Base-by-base conservation (phyloP, 179 eudicot species). In the Vitellaria paradoxa region DNA sequence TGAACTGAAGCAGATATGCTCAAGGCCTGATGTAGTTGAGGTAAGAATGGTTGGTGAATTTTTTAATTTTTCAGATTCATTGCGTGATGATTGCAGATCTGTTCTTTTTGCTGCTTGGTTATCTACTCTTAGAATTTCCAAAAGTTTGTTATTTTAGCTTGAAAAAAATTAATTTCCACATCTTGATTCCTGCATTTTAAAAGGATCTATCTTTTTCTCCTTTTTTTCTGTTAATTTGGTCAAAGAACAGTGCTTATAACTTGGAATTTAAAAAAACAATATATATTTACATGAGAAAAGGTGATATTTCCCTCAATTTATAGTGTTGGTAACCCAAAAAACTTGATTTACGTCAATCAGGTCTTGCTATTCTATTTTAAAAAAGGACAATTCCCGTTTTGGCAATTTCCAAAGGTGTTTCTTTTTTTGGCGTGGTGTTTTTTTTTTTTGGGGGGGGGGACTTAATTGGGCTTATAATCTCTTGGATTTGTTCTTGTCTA, bases 11-110 rank as follows among this genome's bases (percentile, higher is more conserved):
- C 96, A 92, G 87, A 86, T 96, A 42, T 87, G 92, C 80, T 68
- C 96, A 42, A 90, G 81, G 80, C 97, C 99, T 80, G 99, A 96
- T 80, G 99, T 96, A 61, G 99, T 96, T 12, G 99, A 96, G 96
- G 98, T 94, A 86, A 20, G 76, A 23, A 46, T 65, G 24, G 24
- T 57, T 69, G 20, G 60, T 68, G 6, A 62, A 13, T 45, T 13
- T 6, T 14, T 74, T 20, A 65, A 65, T 37, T 52, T 59, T 42
- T 57, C 9, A 15, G 5, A 53, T 45, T 76, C 9, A 6, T 56
- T 76, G 15, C 40, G 26, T 69, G 74, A 5, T 70, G 67, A 63
- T 63, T 12, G 9, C 6, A 63, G 14, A 30, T 23, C 0, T 26
- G 3, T 13, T 63, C 3, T 26, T 23, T 26, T 9, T 23, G 42